Conservation (phyloP, 257 asterid species). For the Lantana camara region DNA sequence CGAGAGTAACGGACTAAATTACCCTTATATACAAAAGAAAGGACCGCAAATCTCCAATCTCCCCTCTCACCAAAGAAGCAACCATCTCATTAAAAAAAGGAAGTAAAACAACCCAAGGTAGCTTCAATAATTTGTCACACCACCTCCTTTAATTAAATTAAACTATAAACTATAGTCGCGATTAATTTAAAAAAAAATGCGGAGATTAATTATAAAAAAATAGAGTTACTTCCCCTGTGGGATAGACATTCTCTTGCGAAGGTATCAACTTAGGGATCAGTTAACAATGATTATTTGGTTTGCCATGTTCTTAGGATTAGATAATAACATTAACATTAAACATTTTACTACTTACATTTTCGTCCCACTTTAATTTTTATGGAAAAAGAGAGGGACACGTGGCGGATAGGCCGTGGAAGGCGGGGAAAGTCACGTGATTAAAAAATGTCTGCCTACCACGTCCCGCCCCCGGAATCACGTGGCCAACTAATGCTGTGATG, state of each 20-base stretch:
- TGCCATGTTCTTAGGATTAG: conserved; percentile 41
- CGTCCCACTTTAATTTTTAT: neutral
- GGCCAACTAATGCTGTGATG: conserved; percentile 74
- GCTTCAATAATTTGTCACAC: conserved; percentile 29
- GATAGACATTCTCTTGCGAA: conserved; percentile 59
- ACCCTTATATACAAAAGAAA: too few relatives aligned
- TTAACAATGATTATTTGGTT: conserved; percentile 56
- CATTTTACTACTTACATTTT: neutral
- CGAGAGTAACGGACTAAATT: too few relatives aligned
- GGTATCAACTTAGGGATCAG: conserved; percentile 89
- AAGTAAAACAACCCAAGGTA: conserved; percentile 1
- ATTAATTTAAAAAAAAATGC: neutral
- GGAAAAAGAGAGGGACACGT: conserved; percentile 36
- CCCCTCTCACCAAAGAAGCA: too few relatives aligned
- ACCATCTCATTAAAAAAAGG: too few relatives aligned
- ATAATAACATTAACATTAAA: conserved; percentile 26
- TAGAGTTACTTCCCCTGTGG: conserved; percentile 23
- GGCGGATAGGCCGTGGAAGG: conserved; percentile 42
- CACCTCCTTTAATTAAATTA: conserved; percentile 2
- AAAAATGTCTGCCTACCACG: conserved; percentile 58
- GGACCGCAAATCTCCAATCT: too few relatives aligned
- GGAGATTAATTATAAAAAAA: neutral
- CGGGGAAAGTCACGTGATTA: conserved; percentile 75
- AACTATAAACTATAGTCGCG: neutral
- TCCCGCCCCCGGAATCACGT: conserved; percentile 84